These are phyloP conservation scores for Calcarisporium arbuscula DNA, from an alignment of 2,329 filamentous ascomycete genomes.

Conservation along the genomic window DNA sequence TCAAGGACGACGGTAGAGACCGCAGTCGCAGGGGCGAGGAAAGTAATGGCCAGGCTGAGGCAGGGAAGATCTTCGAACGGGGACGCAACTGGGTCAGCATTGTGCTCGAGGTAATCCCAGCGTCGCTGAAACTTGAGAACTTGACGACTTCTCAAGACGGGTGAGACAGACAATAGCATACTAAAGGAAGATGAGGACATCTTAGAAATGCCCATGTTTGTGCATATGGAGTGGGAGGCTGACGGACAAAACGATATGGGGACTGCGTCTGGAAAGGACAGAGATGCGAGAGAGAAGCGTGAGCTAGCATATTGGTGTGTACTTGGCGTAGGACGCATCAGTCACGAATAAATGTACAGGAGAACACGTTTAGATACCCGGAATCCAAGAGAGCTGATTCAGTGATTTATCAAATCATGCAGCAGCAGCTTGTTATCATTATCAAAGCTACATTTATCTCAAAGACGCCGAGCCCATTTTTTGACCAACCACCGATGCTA, in stretches of 20 bases:
- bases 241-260: conserved; percentile 62
- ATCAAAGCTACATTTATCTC: conserved; percentile 39
- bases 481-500: conserved; percentile 32
- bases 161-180: conserved; percentile 37
- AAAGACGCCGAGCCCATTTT: conserved; percentile 43
- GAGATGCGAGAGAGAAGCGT: conserved; percentile 65
- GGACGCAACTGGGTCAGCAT: conserved; percentile 94
- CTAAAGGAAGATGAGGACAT: conserved; percentile 55
- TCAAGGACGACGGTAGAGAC: conserved; percentile 48
- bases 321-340: conserved; percentile 78
- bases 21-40: conserved; percentile 34
- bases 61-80: conserved; percentile 92
- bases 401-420: conserved; percentile 28
- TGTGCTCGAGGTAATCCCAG: conserved; percentile 79
- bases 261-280: conserved; percentile 43
- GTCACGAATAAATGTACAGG: conserved; percentile 29
- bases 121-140: conserved; percentile 39
- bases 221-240: conserved; percentile 83
- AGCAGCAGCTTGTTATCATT: conserved; percentile 36
- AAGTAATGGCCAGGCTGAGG: conserved; percentile 56
- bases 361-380: not conserved
- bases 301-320: conserved; percentile 97
- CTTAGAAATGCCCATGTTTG: conserved; percentile 89
- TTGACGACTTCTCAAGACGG: conserved; percentile 22
- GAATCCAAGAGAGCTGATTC: conserved; percentile 7